Evolutionary conservation across 352 stramenopile species (phyloP).

Genomic region (Halophytophthora polymorphica): DNA sequence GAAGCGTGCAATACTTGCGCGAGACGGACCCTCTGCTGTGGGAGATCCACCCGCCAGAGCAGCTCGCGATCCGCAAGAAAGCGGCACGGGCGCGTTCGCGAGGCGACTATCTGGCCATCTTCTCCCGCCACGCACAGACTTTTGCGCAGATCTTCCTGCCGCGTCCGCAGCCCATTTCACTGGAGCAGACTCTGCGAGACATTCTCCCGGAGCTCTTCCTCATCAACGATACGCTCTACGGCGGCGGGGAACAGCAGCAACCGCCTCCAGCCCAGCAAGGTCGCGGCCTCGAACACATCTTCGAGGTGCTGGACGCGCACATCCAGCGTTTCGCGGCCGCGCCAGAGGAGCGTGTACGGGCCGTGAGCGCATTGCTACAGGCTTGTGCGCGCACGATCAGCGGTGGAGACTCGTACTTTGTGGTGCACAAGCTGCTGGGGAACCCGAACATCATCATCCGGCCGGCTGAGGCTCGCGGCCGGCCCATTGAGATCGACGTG

Average conservation of each 20-base stretch:
- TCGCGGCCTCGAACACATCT: conserved; percentile 74
- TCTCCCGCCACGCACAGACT: conserved; percentile 55
- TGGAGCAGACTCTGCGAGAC: conserved; percentile 76
- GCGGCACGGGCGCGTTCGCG: conserved; percentile 45
- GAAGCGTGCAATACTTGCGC: conserved; percentile 76
- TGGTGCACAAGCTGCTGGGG: conserved; percentile 68
- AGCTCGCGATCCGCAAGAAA: conserved; percentile 70
- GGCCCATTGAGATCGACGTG: conserved; percentile 75
- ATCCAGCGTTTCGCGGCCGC: conserved; percentile 67
- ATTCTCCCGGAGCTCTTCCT: conserved; percentile 75
- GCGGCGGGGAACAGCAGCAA: conserved; percentile 48
- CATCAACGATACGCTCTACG: conserved; percentile 79
- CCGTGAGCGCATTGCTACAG: conserved; percentile 66
- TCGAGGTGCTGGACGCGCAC: conserved; percentile 68
- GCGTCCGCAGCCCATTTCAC: conserved; percentile 60
- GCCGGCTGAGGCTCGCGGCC: conserved; percentile 58
- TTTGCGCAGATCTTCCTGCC: conserved; percentile 75
- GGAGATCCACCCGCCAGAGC: conserved; percentile 80
- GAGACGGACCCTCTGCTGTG: conserved; percentile 78
- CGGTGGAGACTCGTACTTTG: conserved; percentile 78
- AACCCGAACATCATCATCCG: conserved; percentile 75
- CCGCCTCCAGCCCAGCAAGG: conserved; percentile 27
- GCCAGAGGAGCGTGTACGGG: conserved; percentile 60
- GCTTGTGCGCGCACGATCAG: conserved; percentile 75
- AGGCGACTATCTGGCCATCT: conserved; percentile 64